Percentiles rank a stretch among this genome's conserved stretches.
Conservation (phyloP, 805 yeast species). For the Ogataea sp. region DNA sequence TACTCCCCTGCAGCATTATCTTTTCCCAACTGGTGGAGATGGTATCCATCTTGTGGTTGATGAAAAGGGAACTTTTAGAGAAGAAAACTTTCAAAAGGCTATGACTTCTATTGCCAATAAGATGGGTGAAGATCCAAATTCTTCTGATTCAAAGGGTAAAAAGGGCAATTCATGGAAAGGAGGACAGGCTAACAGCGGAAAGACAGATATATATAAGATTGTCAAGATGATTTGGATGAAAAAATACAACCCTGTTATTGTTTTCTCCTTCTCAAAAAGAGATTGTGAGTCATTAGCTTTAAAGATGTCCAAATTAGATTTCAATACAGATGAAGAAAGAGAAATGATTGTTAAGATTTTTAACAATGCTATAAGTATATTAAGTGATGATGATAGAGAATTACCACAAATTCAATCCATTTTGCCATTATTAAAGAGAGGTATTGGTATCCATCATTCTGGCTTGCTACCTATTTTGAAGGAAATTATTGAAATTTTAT, state of each 20-base stretch:
- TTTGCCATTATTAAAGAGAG: slow-evolving; percentile 81
- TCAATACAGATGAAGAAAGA: slow-evolving; percentile 90
- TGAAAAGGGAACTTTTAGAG: slow-evolving; percentile 92
- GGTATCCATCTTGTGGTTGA: slow-evolving; percentile 97
- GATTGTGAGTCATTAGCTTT: slow-evolving; percentile 93
- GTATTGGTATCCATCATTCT: slow-evolving; percentile 98
- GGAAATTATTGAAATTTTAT: slow-evolving; percentile 90
- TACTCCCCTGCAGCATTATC: slow-evolving; percentile 94
- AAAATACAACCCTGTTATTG: slow-evolving; percentile 95
- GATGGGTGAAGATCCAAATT: slow-evolving; percentile 75
- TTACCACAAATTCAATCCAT: slow-evolving; percentile 92
- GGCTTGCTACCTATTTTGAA: slow-evolving; percentile 90
- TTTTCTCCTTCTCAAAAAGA: slow-evolving; percentile 93
- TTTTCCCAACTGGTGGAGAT: slow-evolving; percentile 97
- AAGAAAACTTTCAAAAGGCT: slow-evolving; percentile 96
- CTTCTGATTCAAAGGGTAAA: slow-evolving; percentile 55
- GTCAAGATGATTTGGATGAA: slow-evolving; percentile 97
- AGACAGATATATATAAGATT: slow-evolving; percentile 88
- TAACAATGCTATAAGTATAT: slow-evolving; percentile 77
- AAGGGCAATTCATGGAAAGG: slow-evolving; percentile 83
- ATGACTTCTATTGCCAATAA: slow-evolving; percentile 87
- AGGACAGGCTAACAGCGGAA: slow-evolving; percentile 60
- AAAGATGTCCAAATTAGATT: slow-evolving; percentile 93
- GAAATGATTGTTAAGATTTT: slow-evolving; percentile 85
- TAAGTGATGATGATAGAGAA: slow-evolving; percentile 87